Evolutionary conservation across 306 rosid species (phyloP), one percentile per base, ranked within the genome.

Genomic region (Cucurbita moschata): DNA sequence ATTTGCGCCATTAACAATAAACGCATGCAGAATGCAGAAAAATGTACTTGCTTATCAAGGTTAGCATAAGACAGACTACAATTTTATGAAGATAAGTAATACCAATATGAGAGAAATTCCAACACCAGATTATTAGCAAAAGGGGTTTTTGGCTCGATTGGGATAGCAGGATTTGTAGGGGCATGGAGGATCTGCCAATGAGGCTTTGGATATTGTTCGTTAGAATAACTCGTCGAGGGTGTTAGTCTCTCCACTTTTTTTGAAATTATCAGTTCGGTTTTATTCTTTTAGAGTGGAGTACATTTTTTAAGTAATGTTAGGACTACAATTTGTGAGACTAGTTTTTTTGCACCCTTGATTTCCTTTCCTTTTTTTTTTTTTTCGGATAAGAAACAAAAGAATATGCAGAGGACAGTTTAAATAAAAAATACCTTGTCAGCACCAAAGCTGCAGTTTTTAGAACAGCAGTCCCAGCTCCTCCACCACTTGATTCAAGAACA

Each of bases 401-500:
- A 26, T 26, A 1, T 26, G 30, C 30, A 26, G 30, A 26, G 1
- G 35, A 30, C 4, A 30, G 35, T 30, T 30, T 30, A 30, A 30
- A 15, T 51, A 51, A 6, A 5, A 49, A 49, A 49, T 4, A 89
- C 99, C 97, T 89, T 69, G 86, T 67, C 43, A 91, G 82, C 75
- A 89, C 71, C 47, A 82, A 76, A 77, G 92, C 53, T 63, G 99
- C 87, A 79, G 96, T 89, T 79, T 91, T 89, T 77, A 87, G 15
- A 58, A 82, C 70, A 19, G 96, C 80, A 75, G 77, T 68, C 78
- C 77, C 97, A 75, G 73, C 83, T 77, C 90, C 83, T 77, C 90
- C 90, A 79, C 96, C 96, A 47, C 95, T 83, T 19, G 96, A 89
- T 71, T 76, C 43, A 49, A 95, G 78, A 79, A 79, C 86, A 81